These are phyloP conservation scores for Tilletia caries DNA, from an alignment of 1,284 basidiomycete genomes.

Conservation along the genomic window DNA sequence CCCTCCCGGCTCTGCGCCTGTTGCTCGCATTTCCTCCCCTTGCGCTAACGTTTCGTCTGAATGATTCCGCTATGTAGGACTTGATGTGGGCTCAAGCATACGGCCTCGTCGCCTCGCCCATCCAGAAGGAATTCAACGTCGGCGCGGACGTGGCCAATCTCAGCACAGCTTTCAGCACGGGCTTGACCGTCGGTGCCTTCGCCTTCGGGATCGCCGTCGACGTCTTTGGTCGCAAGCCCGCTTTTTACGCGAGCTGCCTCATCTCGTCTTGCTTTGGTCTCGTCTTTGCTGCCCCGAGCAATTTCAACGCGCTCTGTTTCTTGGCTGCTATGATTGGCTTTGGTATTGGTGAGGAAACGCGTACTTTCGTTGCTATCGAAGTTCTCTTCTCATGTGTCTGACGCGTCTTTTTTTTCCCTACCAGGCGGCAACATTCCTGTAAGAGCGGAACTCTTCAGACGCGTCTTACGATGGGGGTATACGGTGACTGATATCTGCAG, in stretches of 20 bases:
- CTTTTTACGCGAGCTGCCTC: slow-evolving; percentile 45
- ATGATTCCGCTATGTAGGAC: slow-evolving; percentile 21
- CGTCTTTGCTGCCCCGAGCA: slow-evolving; percentile 31
- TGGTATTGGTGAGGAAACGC: slow-evolving; percentile 32
- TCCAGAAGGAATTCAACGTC: slow-evolving; percentile 30
- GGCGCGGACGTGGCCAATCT: slow-evolving; percentile 32
- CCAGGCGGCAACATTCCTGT: slow-evolving; percentile 2
- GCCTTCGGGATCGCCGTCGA: slow-evolving; percentile 47
- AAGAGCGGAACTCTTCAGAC: background rate
- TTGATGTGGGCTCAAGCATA: slow-evolving; percentile 47
- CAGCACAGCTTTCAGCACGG: slow-evolving; percentile 37
- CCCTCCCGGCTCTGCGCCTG: background rate
- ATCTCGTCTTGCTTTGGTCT: slow-evolving; percentile 44
- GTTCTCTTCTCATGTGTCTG: background rate
- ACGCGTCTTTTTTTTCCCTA: background rate
- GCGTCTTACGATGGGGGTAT: too few species aligned
- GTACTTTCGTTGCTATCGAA: too few species aligned
- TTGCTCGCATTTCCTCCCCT: background rate
- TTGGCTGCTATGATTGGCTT: slow-evolving; percentile 38
- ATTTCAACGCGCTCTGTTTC: slow-evolving; percentile 37
- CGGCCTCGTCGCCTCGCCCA: slow-evolving; percentile 37
- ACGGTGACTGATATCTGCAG: background rate
- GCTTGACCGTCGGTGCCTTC: slow-evolving; percentile 46
- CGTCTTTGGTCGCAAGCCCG: slow-evolving; percentile 40
- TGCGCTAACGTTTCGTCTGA: background rate